A percentile compares a stretch with the other conserved stretches of the same genome.
These are phyloP conservation scores for Metarhizium guizhouense DNA, from an alignment of 2,329 filamentous ascomycete species.

Conservation along the genomic window DNA sequence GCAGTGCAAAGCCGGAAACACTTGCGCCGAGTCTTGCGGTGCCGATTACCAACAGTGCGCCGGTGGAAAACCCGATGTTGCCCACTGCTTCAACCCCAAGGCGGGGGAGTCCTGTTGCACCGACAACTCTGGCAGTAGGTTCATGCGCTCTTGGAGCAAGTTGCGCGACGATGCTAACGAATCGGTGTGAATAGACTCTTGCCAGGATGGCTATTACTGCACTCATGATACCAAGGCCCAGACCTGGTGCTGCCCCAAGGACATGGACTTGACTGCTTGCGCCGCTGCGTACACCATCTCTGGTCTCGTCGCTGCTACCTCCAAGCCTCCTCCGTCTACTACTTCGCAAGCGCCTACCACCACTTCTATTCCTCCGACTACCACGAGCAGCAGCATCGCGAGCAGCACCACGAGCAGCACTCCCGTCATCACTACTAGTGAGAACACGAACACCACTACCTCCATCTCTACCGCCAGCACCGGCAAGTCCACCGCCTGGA, in stretches of 20 bases:
- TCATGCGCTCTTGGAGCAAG: background rate
- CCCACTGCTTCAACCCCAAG: slow-evolving; percentile 50
- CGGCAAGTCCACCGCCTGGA: slow-evolving; percentile 20
- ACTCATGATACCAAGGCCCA: slow-evolving; percentile 38
- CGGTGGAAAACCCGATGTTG: slow-evolving; percentile 32
- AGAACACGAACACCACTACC: slow-evolving; percentile 14
- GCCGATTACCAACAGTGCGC: slow-evolving; percentile 38
- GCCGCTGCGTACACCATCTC: slow-evolving; percentile 42
- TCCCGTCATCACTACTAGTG: slow-evolving; percentile 12
- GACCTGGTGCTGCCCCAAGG: slow-evolving; percentile 54
- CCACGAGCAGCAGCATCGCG: slow-evolving; percentile 10
- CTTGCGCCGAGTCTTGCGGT: slow-evolving; percentile 48
- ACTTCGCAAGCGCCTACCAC: slow-evolving; percentile 16
- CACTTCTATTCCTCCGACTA: slow-evolving; percentile 16
- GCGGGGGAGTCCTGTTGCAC: slow-evolving; percentile 48
- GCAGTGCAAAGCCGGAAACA: slow-evolving; percentile 38
- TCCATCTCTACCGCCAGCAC: slow-evolving; percentile 15
- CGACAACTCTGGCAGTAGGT: slow-evolving; percentile 47
- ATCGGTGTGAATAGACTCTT: slow-evolving; percentile 39
- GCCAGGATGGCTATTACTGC: slow-evolving; percentile 54
- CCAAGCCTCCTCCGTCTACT: slow-evolving; percentile 18
- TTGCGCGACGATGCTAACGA: background rate
- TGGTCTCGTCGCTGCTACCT: slow-evolving; percentile 29
- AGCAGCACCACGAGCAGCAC: background rate
- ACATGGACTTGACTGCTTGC: slow-evolving; percentile 43